phyloP scores from a whole-genome alignment of 139 green algal species.

The Haematococcus sp. region DNA sequence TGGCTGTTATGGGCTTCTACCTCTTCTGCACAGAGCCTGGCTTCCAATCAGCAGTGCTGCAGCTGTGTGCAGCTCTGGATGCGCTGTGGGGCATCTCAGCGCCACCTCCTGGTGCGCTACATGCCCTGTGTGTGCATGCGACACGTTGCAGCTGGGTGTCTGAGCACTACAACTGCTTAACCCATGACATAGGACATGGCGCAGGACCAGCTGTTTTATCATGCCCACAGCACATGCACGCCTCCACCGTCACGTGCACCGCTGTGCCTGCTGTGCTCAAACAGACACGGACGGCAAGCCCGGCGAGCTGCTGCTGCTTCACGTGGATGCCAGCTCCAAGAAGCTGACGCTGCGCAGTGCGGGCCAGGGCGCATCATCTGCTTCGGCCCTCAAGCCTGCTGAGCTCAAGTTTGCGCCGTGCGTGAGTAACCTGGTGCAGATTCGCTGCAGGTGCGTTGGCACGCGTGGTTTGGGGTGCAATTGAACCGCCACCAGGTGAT shows the following conservation, averaged over 20 bases:
- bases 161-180: too few relatives aligned
- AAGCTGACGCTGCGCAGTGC: slow-evolving; percentile 27
- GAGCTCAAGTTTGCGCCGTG: slow-evolving; percentile 41
- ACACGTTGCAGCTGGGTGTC: neutral
- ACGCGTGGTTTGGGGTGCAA: too few relatives aligned
- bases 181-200: too few relatives aligned
- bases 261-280: too few relatives aligned
- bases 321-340: slow-evolving; percentile 31
- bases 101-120: neutral
- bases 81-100: slow-evolving; percentile 12
- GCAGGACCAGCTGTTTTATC: too few relatives aligned
- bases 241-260: too few relatives aligned
- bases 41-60: slow-evolving; percentile 14
- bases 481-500: too few relatives aligned
- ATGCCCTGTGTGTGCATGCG: neutral
- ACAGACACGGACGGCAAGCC: neutral
- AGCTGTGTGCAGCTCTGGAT: slow-evolving; percentile 23
- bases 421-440: neutral
- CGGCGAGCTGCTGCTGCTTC: slow-evolving; percentile 41
- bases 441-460: neutral
- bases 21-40: slow-evolving; percentile 30
- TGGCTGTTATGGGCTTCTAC: slow-evolving; percentile 51
- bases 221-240: too few relatives aligned
- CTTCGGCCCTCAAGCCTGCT: slow-evolving; percentile 6
- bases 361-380: neutral